Conservation (phyloP, 73 alveolate genomes). For the Tetrahymena thermophila region DNA sequence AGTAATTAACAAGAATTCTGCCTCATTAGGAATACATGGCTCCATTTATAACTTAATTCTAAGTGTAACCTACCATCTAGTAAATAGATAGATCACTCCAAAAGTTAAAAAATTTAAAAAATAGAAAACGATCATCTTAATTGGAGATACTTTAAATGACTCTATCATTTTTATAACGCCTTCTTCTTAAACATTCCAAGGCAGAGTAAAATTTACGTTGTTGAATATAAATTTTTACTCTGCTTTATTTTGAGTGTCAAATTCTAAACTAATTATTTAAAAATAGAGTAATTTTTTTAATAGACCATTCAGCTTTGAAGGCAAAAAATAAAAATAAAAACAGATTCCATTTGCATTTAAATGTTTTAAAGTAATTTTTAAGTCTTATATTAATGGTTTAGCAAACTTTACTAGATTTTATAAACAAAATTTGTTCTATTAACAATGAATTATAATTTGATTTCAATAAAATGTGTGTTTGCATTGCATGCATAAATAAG, state of each 20-base stretch:
- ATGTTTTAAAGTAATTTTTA: too few relatives aligned
- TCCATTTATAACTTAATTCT: slow-evolving; percentile 1
- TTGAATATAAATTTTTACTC: background rate
- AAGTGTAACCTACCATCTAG: slow-evolving; percentile 32
- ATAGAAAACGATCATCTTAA: slow-evolving; percentile 1
- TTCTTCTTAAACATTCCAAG: slow-evolving; percentile 29
- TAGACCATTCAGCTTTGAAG: too few relatives aligned
- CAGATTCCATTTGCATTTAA: too few relatives aligned
- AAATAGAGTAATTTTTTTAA: background rate
- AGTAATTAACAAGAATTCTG: slow-evolving; percentile 13
- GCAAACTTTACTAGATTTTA: too few relatives aligned
- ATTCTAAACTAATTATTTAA: background rate
- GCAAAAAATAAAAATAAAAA: too few relatives aligned
- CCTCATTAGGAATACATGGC: background rate
- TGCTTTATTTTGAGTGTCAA: background rate
- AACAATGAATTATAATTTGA: too few relatives aligned
- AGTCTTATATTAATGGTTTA: too few relatives aligned
- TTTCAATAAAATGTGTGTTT: background rate
- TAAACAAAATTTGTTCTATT: too few relatives aligned
- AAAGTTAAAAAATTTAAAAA: background rate
- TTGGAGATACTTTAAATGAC: background rate
- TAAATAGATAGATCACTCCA: slow-evolving; percentile 19
- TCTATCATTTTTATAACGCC: slow-evolving; percentile 13
- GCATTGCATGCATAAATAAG: background rate
- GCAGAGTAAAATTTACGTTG: slow-evolving; percentile 8